Conservation (phyloP, 2,329 filamentous ascomycete species). For the Paecilomyces variotii region DNA sequence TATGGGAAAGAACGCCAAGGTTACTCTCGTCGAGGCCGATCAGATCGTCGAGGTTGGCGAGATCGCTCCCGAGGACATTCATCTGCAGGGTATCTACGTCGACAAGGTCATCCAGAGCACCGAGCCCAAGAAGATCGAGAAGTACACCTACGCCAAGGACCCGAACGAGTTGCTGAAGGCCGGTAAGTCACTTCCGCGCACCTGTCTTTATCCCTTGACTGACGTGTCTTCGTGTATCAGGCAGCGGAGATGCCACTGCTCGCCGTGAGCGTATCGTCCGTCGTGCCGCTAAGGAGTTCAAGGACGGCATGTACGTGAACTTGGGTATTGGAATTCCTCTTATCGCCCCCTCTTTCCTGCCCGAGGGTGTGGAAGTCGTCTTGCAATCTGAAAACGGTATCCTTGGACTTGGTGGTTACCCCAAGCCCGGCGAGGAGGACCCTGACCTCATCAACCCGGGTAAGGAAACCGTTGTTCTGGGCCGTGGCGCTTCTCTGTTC, state of each 20-base stretch:
- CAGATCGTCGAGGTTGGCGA: constrained; percentile 69
- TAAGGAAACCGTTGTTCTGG: constrained; percentile 77
- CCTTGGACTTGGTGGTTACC: constrained; percentile 73
- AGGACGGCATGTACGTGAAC: constrained; percentile 46
- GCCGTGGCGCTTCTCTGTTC: constrained; percentile 67
- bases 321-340: constrained; percentile 81
- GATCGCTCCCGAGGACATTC: constrained; percentile 64
- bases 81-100: constrained; percentile 78
- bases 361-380: constrained; percentile 63
- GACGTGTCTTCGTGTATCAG: constrained; percentile 21
- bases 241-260: constrained; percentile 53
- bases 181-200: constrained; percentile 35
- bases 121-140: constrained; percentile 65
- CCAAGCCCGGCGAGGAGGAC: constrained; percentile 60
- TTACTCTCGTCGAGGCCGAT: constrained; percentile 79
- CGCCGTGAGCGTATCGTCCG: constrained; percentile 74
- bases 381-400: constrained; percentile 84
- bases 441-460: constrained; percentile 78
- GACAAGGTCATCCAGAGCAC: constrained; percentile 71
- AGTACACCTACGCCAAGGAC: constrained; percentile 67
- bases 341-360: constrained; percentile 67
- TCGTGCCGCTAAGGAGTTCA: constrained; percentile 67
- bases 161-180: constrained; percentile 39
- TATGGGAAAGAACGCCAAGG: constrained; percentile 72
- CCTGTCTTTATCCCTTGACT: neutral